Conservation (phyloP, 345 rosid species). For the Schrenkiella parvula region DNA sequence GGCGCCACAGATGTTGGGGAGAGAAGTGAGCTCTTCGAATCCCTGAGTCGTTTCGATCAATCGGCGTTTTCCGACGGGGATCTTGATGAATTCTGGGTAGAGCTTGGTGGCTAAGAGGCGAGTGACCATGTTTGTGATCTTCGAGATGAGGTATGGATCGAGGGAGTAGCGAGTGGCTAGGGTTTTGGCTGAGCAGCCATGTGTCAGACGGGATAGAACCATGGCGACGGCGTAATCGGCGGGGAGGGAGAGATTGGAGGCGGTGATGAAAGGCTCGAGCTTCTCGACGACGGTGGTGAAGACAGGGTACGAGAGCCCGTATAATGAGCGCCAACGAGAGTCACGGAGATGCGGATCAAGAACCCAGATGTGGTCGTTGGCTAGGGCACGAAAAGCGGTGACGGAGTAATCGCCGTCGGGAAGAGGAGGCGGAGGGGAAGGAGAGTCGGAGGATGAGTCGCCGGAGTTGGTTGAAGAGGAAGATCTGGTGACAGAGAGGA, state of each 20-base stretch:
- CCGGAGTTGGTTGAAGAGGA: constrained; percentile 26
- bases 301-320: constrained; percentile 85
- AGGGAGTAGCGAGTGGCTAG: constrained; percentile 70
- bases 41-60: constrained; percentile 83
- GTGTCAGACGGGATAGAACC: constrained; percentile 86
- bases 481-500: constrained; percentile 40
- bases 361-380: constrained; percentile 87
- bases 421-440: constrained; percentile 46
- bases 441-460: constrained; percentile 27
- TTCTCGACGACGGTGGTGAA: constrained; percentile 90
- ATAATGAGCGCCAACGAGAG: constrained; percentile 84
- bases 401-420: constrained; percentile 65
- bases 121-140: constrained; percentile 94
- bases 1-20: constrained; percentile 93
- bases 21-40: constrained; percentile 82
- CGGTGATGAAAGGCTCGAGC: constrained; percentile 80
- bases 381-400: constrained; percentile 83
- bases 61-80: constrained; percentile 79
- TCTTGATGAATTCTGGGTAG: constrained; percentile 88
- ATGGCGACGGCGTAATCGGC: constrained; percentile 94
- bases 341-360: constrained; percentile 76
- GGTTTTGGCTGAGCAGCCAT: constrained; percentile 72
- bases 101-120: constrained; percentile 85
- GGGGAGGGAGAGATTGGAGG: constrained; percentile 88
- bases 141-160: constrained; percentile 86